Percentiles rank a stretch among this genome's conserved stretches.
These are phyloP conservation scores for Papiliotrema fonsecae DNA, from an alignment of 1,284 basidiomycete species.

Conservation along the genomic window DNA sequence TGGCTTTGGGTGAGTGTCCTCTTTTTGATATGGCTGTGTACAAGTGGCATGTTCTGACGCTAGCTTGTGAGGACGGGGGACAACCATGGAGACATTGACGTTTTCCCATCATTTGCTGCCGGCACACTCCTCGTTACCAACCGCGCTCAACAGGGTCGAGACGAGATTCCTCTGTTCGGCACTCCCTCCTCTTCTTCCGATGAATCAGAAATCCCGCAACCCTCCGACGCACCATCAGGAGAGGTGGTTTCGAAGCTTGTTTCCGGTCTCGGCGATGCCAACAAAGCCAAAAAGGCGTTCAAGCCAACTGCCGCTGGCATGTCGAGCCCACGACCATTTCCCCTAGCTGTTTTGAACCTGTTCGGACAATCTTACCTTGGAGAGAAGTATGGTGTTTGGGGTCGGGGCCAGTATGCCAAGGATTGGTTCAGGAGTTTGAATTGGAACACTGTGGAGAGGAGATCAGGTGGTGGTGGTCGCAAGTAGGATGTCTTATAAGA, in stretches of 20 bases:
- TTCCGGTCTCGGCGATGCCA: neutral
- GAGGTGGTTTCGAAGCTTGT: neutral
- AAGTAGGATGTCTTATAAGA: no score
- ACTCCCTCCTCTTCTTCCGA: constrained; percentile 15
- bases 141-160: constrained; percentile 42
- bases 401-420: constrained; percentile 81
- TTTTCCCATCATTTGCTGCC: constrained; percentile 68
- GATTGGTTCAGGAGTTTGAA: constrained; percentile 86
- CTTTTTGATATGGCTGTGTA: constrained; percentile 45
- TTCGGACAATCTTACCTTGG: constrained; percentile 89
- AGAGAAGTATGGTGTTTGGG: constrained; percentile 88
- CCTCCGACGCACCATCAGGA: neutral
- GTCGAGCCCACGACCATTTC: constrained; percentile 20
- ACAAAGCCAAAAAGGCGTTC: neutral
- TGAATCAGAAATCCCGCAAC: neutral
- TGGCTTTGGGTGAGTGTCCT: constrained; percentile 79
- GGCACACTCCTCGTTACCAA: constrained; percentile 75
- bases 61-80: constrained; percentile 38
- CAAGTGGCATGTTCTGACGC: neutral
- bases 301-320: constrained; percentile 1
- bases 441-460: constrained; percentile 64
- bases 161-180: constrained; percentile 25
- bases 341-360: constrained; percentile 69
- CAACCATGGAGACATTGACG: constrained; percentile 27
- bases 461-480: constrained; percentile 1